Evolutionary conservation across 345 rosid species (phyloP).

Genomic region (Hibiscus syriacus): DNA sequence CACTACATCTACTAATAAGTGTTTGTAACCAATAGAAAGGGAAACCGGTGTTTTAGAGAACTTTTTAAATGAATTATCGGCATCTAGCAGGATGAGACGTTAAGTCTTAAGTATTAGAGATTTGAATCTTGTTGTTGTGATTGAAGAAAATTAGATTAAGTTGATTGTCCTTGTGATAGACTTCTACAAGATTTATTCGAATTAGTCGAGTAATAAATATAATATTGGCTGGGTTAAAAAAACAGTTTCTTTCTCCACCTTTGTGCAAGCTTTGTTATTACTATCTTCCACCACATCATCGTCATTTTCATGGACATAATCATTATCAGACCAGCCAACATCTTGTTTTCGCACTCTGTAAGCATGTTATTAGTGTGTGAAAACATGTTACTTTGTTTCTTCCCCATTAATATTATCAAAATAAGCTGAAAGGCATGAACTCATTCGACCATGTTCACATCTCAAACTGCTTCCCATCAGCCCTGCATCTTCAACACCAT

Average conservation of each 20-base stretch:
- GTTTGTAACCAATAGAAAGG: too few species aligned
- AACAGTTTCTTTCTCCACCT: too few species aligned
- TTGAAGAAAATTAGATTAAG: too few species aligned
- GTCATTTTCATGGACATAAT: neutral
- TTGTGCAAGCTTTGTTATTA: neutral
- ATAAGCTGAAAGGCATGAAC: neutral
- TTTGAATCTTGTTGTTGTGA: too few species aligned
- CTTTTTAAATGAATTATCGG: neutral
- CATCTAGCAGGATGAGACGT: too few species aligned
- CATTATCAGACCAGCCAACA: slow-evolving; percentile 2
- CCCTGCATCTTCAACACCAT: neutral
- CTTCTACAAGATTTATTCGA: too few species aligned
- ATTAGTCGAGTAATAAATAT: too few species aligned
- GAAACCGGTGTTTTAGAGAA: neutral
- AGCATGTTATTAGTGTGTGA: neutral
- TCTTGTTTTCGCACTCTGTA: neutral
- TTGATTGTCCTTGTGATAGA: too few species aligned
- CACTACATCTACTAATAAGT: too few species aligned
- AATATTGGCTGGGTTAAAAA: too few species aligned
- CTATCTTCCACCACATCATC: neutral
- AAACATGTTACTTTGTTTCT: neutral
- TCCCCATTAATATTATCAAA: neutral
- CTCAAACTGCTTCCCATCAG: slow-evolving; percentile 2
- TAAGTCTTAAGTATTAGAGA: too few species aligned
- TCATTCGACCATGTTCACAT: neutral